phyloP scores from a whole-genome alignment of 2,329 filamentous ascomycete species.

The Aspergillaceae sp. region DNA sequence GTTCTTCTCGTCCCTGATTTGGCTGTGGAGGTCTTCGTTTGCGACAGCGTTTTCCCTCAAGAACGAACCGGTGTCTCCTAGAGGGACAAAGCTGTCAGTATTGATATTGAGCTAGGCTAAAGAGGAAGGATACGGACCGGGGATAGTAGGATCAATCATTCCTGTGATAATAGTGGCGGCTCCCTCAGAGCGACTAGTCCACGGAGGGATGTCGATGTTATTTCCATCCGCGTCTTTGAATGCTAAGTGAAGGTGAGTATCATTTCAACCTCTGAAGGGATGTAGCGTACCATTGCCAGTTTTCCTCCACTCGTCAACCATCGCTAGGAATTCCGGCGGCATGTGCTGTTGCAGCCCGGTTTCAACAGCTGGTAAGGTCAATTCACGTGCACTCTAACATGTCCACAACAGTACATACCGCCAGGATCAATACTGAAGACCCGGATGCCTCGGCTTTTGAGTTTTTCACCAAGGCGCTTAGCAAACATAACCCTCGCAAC shows the following conservation, averaged over 20 bases:
- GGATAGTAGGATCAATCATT: background rate
- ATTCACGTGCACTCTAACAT: background rate
- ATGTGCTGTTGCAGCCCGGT: background rate
- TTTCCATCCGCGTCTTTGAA: background rate
- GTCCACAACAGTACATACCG: background rate
- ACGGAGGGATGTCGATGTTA: conserved; percentile 3
- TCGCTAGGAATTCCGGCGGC: background rate
- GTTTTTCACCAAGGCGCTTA: conserved; percentile 30
- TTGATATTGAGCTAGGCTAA: background rate
- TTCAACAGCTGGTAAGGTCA: background rate
- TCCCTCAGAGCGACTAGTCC: background rate
- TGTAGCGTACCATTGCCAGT: background rate
- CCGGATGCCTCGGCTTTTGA: conserved; percentile 24
- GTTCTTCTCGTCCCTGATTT: background rate
- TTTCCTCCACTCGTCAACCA: background rate
- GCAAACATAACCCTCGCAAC: conserved; percentile 44
- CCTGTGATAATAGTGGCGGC: background rate
- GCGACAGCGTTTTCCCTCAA: background rate
- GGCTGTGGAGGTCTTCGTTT: background rate
- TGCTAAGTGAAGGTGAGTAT: background rate
- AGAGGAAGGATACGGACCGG: background rate
- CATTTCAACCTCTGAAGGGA: background rate
- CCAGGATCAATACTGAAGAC: conserved; percentile 1
- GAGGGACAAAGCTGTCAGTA: background rate
- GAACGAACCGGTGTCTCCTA: background rate